Evolutionary conservation across 345 rosid species (phyloP).

Genomic region (Brassica rapa): DNA sequence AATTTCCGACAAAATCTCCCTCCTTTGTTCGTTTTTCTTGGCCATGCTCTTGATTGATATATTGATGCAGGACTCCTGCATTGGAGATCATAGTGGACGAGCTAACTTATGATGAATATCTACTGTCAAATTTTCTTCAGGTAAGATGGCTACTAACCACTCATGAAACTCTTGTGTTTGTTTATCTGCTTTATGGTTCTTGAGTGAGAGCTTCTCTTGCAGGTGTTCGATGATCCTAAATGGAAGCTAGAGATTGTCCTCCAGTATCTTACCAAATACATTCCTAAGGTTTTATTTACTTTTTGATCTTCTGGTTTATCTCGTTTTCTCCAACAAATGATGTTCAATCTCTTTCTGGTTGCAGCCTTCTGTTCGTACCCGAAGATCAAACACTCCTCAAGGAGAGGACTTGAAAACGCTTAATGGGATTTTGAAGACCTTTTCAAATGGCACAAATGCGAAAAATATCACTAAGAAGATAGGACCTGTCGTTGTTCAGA

Average conservation of each 20-base stretch:
- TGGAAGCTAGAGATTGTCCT: conserved; percentile 80
- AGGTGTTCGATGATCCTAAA: conserved; percentile 69
- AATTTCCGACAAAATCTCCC: not conserved
- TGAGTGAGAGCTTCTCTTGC: conserved; percentile 30
- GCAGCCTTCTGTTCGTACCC: conserved; percentile 70
- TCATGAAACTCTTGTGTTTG: not conserved
- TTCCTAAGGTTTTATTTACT: conserved; percentile 50
- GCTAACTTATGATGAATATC: conserved; percentile 58
- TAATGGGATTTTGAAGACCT: conserved; percentile 55
- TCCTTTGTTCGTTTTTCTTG: conserved; percentile 10
- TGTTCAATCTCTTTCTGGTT: not conserved
- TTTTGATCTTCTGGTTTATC: not conserved
- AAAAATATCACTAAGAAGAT: conserved; percentile 61
- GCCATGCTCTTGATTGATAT: conserved; percentile 16
- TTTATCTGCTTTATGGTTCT: conserved; percentile 10
- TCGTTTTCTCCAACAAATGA: not conserved
- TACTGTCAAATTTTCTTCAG: conserved; percentile 66
- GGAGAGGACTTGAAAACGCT: conserved; percentile 47
- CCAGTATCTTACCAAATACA: conserved; percentile 69
- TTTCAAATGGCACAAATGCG: conserved; percentile 49
- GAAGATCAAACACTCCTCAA: conserved; percentile 49
- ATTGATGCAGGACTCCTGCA: conserved; percentile 64
- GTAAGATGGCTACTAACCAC: conserved; percentile 35
- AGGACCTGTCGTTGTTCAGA: conserved; percentile 54
- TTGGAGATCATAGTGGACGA: conserved; percentile 74